Conservation (phyloP, 768 basidiomycete genomes). For the Pisolithus microcarpus region DNA sequence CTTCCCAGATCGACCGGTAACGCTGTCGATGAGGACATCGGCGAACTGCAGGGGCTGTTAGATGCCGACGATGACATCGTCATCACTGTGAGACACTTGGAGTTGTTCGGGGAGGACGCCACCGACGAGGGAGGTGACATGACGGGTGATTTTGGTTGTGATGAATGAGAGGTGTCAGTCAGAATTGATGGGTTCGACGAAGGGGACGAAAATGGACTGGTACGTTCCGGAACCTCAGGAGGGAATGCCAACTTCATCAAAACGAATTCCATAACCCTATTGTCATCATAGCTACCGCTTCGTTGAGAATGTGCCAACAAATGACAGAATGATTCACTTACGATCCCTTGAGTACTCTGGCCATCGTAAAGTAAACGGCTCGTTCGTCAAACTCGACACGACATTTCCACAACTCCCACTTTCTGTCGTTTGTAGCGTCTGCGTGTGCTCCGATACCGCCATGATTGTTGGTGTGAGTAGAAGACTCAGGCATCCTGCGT, state of each 20-base stretch:
- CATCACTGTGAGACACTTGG: slow-evolving; percentile 10
- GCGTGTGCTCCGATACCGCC: slow-evolving; percentile 9
- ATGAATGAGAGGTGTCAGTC: slow-evolving; percentile 9
- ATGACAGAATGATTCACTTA: slow-evolving; percentile 24
- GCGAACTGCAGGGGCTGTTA: slow-evolving; percentile 13
- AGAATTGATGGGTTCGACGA: slow-evolving; percentile 7
- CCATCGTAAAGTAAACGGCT: slow-evolving; percentile 72
- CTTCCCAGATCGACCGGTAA: slow-evolving; percentile 16
- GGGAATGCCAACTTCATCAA: slow-evolving; percentile 63
- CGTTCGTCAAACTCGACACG: slow-evolving; percentile 67
- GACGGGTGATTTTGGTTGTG: slow-evolving; percentile 20
- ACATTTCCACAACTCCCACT: slow-evolving; percentile 75
- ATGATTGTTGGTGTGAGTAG: slow-evolving; percentile 10
- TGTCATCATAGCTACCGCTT: slow-evolving; percentile 45
- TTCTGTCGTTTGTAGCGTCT: slow-evolving; percentile 21
- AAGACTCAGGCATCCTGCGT: neutral
- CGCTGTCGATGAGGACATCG: slow-evolving; percentile 14
- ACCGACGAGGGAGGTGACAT: slow-evolving; percentile 24
- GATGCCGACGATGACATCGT: slow-evolving; percentile 4
- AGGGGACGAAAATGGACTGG: slow-evolving; percentile 11
- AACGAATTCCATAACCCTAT: slow-evolving; percentile 61
- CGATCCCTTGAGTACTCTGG: slow-evolving; percentile 48
- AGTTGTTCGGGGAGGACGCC: slow-evolving; percentile 20
- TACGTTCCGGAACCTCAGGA: slow-evolving; percentile 36
- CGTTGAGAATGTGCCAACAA: slow-evolving; percentile 1